Base-by-base conservation (phyloP, 2,329 filamentous ascomycete genomes). In the Dendryphion nanum region DNA sequence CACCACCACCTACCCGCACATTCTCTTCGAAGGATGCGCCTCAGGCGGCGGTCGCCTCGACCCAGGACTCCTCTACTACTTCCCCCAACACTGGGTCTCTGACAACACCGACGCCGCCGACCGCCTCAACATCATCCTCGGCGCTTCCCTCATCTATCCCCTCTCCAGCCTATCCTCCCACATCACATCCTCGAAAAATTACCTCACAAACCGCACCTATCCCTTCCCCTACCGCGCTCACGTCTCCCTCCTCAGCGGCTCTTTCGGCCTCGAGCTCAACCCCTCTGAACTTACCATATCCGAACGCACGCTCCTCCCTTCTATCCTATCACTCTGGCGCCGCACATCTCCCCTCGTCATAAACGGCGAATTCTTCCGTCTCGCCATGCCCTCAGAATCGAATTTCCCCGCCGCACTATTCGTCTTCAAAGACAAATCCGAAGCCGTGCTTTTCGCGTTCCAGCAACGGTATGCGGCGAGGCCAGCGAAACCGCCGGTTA, bases 181-280 rank as follows among this genome's bases (percentile, higher is more conserved):
- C 54, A 67, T 84, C 21, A 81, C 77, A 6, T 74, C 73, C 0
- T 73, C 81, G 0, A 81, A 81, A 1, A 84, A 83, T 46, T 71
- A 74, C 0, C 61, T 78, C 21, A 81, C 78, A 0, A 60, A 68
- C 0, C 77, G 81, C 15, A 76, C 71, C 1, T 75, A 75, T 2
- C 74, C 79, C 0, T 69, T 84, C 10, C 58, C 61, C 1, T 83
- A 84, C 66, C 78, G 81, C 21, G 79, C 76, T 0, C 80, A 83
- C 38, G 81, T 84, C 0, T 81, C 81, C 5, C 79, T 83, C 68
- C 83, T 83, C 81, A 81, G 81, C 38, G 81, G 81, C 2, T 81
- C 78, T 0, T 84, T 84, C 47, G 81, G 81, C 0, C 71, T 84
- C 8, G 81, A 85, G 54, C 70, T 85, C 6, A 72, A 83, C 51